Conservation (phyloP, 164 flowering plant genomes). For the Tinospora cordifolia region DNA sequence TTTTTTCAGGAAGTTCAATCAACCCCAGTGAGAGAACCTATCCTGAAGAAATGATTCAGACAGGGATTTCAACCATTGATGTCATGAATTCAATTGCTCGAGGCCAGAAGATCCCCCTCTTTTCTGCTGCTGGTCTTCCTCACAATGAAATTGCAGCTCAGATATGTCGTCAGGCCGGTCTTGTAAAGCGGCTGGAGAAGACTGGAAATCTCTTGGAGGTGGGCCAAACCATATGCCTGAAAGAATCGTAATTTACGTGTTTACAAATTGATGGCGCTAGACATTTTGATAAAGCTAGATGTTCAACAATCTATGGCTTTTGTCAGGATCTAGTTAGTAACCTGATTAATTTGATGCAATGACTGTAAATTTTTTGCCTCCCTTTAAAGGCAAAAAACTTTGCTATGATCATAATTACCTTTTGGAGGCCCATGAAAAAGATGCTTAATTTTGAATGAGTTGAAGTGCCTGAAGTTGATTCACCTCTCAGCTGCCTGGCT, state of each 20-base stretch:
- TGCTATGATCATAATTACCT: neutral
- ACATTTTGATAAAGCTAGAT: neutral
- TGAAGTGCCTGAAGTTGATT: neutral
- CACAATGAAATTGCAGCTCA: conserved; percentile 99
- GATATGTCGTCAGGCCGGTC: conserved; percentile 96
- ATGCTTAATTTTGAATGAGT: conserved; percentile 2
- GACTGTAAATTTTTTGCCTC: neutral
- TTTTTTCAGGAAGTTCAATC: conserved; percentile 76
- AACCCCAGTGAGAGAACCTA: conserved; percentile 99
- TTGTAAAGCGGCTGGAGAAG: conserved; percentile 84
- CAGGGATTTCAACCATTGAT: conserved; percentile 97
- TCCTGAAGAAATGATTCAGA: conserved; percentile 99
- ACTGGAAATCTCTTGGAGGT: conserved; percentile 63
- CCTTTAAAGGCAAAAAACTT: neutral
- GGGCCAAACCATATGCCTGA: neutral
- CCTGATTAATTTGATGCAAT: neutral
- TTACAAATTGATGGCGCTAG: neutral
- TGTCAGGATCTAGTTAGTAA: neutral
- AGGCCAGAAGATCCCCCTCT: conserved; percentile 97
- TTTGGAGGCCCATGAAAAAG: too few relatives aligned
- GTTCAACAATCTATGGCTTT: neutral
- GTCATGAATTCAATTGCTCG: conserved; percentile 99
- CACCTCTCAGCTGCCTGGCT: neutral
- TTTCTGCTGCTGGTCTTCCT: conserved; percentile 99
- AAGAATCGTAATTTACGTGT: neutral